A percentile compares a stretch with the other conserved stretches of the same genome.
Evolutionary conservation across 75 land plant species (phyloP).

Genomic region (Pinus albicaulis): DNA sequence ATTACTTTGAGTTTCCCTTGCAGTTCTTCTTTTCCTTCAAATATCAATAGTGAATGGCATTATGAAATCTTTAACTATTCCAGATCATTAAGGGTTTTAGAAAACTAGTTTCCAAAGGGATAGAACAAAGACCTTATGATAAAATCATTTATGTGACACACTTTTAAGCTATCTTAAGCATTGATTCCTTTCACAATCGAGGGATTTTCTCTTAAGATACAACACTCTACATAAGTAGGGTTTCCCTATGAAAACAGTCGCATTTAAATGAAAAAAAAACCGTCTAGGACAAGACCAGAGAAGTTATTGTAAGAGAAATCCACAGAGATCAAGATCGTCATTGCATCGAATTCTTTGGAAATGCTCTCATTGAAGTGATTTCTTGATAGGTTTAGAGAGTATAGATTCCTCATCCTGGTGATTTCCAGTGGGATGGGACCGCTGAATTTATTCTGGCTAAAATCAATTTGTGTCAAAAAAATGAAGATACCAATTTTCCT

Average conservation of each 20-base stretch:
- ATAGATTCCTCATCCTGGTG: constrained; percentile 13
- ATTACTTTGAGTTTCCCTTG: too few species aligned
- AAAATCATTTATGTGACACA: too few species aligned
- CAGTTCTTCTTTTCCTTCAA: too few species aligned
- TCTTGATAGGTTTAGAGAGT: constrained; percentile 21
- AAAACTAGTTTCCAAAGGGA: too few species aligned
- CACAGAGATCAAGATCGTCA: constrained; percentile 11
- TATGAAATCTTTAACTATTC: too few species aligned
- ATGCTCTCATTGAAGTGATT: constrained; percentile 25
- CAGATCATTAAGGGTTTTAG: too few species aligned
- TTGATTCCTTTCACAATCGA: too few species aligned
- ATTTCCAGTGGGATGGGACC: constrained; percentile 30
- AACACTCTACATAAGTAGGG: constrained; percentile 39
- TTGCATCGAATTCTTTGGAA: constrained; percentile 16
- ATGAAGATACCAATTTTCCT: constrained; percentile 14
- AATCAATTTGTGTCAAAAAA: constrained; percentile 24
- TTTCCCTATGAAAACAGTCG: constrained; percentile 30
- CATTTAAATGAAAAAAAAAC: constrained; percentile 12
- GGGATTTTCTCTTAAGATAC: too few species aligned
- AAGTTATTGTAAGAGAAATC: constrained; percentile 55
- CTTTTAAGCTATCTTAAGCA: too few species aligned
- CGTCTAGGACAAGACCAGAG: constrained; percentile 22
- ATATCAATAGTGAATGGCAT: too few species aligned
- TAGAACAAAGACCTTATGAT: too few species aligned
- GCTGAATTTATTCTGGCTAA: constrained; percentile 21